Conservation (phyloP, 257 asterid species). For the Marsdenia floribunda region DNA sequence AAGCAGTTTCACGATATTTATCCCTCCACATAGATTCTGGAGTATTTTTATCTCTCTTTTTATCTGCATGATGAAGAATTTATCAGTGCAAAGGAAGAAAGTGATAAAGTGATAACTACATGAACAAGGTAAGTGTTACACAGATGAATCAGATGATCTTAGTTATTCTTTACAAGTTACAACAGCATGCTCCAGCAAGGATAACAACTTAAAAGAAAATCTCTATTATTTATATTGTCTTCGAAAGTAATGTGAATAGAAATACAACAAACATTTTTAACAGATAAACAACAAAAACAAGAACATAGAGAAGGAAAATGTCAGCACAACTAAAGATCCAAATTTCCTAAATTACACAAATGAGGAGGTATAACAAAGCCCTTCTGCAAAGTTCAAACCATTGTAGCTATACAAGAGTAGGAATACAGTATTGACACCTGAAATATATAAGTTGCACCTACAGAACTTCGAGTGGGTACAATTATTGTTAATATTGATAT, state of each 20-base stretch:
- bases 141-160: not conserved
- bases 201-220: not conserved
- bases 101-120: not conserved
- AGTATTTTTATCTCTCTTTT: slow-evolving; percentile 28
- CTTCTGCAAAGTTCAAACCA: not conserved
- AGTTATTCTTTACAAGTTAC: not conserved
- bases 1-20: slow-evolving; percentile 23
- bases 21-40: slow-evolving; percentile 27
- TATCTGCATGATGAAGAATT: slow-evolving; percentile 16
- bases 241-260: not conserved
- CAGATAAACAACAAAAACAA: not conserved
- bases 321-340: not conserved
- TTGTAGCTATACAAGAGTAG: not conserved
- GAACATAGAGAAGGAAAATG: not conserved
- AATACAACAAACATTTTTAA: not conserved
- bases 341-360: not conserved
- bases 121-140: not conserved
- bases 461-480: not conserved
- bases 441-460: not conserved
- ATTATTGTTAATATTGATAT: too few relatives aligned
- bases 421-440: not conserved
- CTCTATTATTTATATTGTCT: not conserved
- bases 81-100: not conserved
- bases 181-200: not conserved
- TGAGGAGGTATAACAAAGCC: not conserved